A percentile compares a stretch with the other conserved stretches of the same genome.
These are phyloP conservation scores for Dunaliella primolecta DNA, from an alignment of 139 green algal genomes.

Conservation along the genomic window DNA sequence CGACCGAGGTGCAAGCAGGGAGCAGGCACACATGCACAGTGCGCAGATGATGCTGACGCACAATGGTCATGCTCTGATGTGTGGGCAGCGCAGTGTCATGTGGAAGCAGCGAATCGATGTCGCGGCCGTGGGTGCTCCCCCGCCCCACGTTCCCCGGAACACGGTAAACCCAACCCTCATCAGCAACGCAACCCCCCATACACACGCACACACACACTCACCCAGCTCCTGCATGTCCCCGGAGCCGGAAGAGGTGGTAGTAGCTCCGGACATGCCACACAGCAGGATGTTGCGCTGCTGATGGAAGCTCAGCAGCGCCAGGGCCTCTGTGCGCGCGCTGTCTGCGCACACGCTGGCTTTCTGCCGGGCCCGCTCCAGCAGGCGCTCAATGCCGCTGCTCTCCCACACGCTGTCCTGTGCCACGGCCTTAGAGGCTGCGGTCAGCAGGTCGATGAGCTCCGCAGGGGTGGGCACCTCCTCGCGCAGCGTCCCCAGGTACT, in stretches of 20 bases:
- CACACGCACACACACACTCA: background rate
- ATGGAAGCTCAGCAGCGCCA: background rate
- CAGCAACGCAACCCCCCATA: background rate
- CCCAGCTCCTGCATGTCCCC: background rate
- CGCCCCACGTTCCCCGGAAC: too few relatives aligned
- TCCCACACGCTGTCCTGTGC: background rate
- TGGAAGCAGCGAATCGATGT: too few relatives aligned
- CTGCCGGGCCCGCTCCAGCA: background rate
- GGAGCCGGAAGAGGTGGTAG: background rate
- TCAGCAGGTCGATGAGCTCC: background rate
- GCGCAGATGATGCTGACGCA: too few relatives aligned
- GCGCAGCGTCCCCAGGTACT: background rate
- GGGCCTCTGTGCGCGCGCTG: background rate
- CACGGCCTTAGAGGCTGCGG: background rate
- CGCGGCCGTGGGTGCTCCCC: too few relatives aligned
- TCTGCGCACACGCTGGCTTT: background rate
- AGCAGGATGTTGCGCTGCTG: background rate
- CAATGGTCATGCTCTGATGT: too few relatives aligned
- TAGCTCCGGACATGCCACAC: too few relatives aligned
- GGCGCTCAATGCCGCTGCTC: background rate
- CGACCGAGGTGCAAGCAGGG: too few relatives aligned
- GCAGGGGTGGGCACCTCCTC: background rate
- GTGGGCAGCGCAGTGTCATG: too few relatives aligned
- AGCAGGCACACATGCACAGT: too few relatives aligned
- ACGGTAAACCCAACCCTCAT: too few relatives aligned